A percentile compares a stretch with the other conserved stretches of the same genome.
Conservation (phyloP, 768 basidiomycete species). For the Hygrophoropsis aurantiaca region DNA sequence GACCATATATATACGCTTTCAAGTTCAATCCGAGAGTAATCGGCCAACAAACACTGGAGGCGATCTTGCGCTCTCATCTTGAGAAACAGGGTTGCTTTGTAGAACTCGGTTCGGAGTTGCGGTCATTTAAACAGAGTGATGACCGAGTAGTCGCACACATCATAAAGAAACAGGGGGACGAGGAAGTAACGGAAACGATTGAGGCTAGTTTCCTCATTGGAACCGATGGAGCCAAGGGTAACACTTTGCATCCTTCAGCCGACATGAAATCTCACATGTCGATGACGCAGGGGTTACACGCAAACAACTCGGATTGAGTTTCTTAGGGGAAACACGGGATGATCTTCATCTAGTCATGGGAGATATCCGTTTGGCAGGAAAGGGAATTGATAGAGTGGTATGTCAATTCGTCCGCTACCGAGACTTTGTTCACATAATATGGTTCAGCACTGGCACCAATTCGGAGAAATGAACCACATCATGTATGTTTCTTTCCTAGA, state of each 20-base stretch:
- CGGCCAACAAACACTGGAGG: slow-evolving; percentile 1
- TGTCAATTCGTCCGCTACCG: slow-evolving; percentile 6
- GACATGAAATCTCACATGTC: neutral
- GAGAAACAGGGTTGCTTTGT: slow-evolving; percentile 27
- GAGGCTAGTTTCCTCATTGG: slow-evolving; percentile 11
- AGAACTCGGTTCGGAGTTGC: slow-evolving; percentile 36
- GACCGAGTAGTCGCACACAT: slow-evolving; percentile 27
- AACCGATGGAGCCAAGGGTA: slow-evolving; percentile 18
- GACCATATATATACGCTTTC: neutral
- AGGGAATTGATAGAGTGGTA: slow-evolving; percentile 41
- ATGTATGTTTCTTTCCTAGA: slow-evolving; percentile 24
- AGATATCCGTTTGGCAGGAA: slow-evolving; percentile 34
- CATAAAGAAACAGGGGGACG: neutral
- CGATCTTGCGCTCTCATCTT: slow-evolving; percentile 20
- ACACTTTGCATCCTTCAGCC: neutral
- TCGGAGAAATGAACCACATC: slow-evolving; percentile 37
- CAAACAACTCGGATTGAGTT: slow-evolving; percentile 7
- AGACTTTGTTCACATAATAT: neutral
- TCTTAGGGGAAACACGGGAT: slow-evolving; percentile 30
- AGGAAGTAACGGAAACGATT: slow-evolving; percentile 4
- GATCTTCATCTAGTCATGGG: slow-evolving; percentile 23
- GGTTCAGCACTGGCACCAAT: slow-evolving; percentile 46
- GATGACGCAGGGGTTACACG: slow-evolving; percentile 2
- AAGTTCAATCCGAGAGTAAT: slow-evolving; percentile 2
- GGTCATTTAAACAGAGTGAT: slow-evolving; percentile 29